These are phyloP conservation scores for Aspergillus texensis DNA, from an alignment of 2,329 filamentous ascomycete genomes.

Conservation along the genomic window DNA sequence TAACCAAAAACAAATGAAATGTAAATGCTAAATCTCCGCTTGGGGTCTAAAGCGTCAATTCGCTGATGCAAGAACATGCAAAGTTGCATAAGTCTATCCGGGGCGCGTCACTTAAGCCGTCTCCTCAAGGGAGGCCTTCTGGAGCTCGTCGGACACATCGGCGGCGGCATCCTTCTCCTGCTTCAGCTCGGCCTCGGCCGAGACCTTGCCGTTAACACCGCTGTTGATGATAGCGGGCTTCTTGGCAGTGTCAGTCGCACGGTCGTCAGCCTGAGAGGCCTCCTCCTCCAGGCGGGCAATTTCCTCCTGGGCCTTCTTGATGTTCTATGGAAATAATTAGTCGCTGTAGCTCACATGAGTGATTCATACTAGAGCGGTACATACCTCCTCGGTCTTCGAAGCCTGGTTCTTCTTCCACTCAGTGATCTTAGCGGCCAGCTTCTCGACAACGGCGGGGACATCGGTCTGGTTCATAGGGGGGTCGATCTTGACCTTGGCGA, in stretches of 20 bases:
- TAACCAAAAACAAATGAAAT: slow-evolving; percentile 18
- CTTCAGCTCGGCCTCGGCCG: slow-evolving; percentile 56
- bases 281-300: slow-evolving; percentile 85
- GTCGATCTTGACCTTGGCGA: slow-evolving; percentile 79
- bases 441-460: slow-evolving; percentile 77
- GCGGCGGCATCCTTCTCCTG: slow-evolving; percentile 62
- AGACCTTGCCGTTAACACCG: slow-evolving; percentile 55
- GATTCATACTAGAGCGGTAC: slow-evolving; percentile 33
- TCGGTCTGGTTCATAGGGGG: slow-evolving; percentile 85
- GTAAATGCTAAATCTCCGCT: slow-evolving; percentile 30
- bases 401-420: slow-evolving; percentile 92
- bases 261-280: slow-evolving; percentile 41
- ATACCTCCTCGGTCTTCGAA: slow-evolving; percentile 85
- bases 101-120: slow-evolving; percentile 33
- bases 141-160: slow-evolving; percentile 62
- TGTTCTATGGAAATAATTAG: slow-evolving; percentile 67
- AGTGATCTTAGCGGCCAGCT: slow-evolving; percentile 87
- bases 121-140: slow-evolving; percentile 64
- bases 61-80: slow-evolving; percentile 22
- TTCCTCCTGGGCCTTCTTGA: slow-evolving; percentile 94
- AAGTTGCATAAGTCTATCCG: slow-evolving; percentile 18
- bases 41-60: slow-evolving; percentile 23
- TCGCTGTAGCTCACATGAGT: neutral
- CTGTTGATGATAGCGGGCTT: slow-evolving; percentile 56
- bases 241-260: slow-evolving; percentile 55